These are phyloP conservation scores for Nothophytophthora sp. DNA, from an alignment of 352 stramenopile genomes.

Conservation along the genomic window DNA sequence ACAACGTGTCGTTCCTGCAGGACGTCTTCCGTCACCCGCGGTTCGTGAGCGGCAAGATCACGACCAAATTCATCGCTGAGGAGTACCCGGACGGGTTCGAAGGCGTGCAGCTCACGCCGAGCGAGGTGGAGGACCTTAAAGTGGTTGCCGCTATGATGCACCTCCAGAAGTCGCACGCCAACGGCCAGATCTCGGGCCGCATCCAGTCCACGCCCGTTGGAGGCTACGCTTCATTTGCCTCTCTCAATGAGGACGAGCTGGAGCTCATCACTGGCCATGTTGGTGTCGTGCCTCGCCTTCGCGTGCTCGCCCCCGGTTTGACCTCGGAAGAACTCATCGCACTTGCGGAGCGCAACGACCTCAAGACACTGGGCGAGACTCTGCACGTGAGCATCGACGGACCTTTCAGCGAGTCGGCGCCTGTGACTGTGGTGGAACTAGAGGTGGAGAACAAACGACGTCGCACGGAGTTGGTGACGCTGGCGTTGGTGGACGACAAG, in stretches of 20 bases:
- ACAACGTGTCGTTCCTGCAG: constrained; percentile 95
- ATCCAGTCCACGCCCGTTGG: constrained; percentile 16
- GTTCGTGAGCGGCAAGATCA: constrained; percentile 93
- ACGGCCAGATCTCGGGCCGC: constrained; percentile 30
- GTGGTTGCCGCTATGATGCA: constrained; percentile 82
- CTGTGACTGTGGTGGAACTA: constrained; percentile 50
- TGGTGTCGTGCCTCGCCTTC: constrained; percentile 40
- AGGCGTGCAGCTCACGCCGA: constrained; percentile 65
- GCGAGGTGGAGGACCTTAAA: constrained; percentile 74
- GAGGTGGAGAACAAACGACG: constrained; percentile 43
- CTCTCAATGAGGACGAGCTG: constrained; percentile 39
- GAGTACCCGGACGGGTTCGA: constrained; percentile 96
- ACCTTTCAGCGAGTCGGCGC: constrained; percentile 45
- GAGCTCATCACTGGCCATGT: constrained; percentile 32
- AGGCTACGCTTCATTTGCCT: constrained; percentile 8
- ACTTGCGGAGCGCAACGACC: constrained; percentile 44
- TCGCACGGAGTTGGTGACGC: constrained; percentile 29
- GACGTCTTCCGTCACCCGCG: constrained; percentile 91
- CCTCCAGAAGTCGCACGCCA: constrained; percentile 37
- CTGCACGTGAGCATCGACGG: constrained; percentile 62
- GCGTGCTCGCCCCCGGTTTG: constrained; percentile 26
- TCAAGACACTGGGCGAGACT: constrained; percentile 37
- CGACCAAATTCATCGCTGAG: constrained; percentile 97
- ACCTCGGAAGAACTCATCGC: constrained; percentile 38
- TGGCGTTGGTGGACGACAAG: constrained; percentile 40